Conservation (phyloP, 441 rosid species). For the Gossypium schwendimanii region DNA sequence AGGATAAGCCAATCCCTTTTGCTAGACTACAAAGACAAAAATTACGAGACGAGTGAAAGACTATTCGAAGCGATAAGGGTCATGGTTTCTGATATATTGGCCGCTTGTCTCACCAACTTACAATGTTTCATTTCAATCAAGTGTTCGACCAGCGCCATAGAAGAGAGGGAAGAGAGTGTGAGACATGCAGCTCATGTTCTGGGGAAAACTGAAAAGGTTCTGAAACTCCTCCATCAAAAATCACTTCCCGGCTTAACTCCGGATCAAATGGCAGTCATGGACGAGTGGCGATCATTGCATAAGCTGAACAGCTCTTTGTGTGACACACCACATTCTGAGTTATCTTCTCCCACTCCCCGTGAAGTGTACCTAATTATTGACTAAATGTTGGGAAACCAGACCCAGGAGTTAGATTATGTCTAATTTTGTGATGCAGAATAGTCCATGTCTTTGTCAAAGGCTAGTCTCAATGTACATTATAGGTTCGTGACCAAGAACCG, state of each 20-base stretch:
- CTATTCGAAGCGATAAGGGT: constrained; percentile 33
- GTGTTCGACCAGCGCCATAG: constrained; percentile 49
- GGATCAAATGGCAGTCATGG: constrained; percentile 39
- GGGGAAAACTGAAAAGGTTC: constrained; percentile 47
- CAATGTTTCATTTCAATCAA: constrained; percentile 31
- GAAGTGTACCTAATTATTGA: constrained; percentile 32
- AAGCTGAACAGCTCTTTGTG: constrained; percentile 18
- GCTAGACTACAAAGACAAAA: constrained; percentile 26
- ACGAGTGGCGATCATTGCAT: constrained; percentile 49
- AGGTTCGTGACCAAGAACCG: neutral
- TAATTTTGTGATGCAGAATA: neutral
- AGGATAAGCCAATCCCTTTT: constrained; percentile 57
- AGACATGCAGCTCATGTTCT: constrained; percentile 49
- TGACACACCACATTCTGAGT: constrained; percentile 10
- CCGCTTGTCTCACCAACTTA: constrained; percentile 71
- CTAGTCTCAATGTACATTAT: neutral
- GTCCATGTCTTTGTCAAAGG: neutral
- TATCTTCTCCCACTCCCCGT: constrained; percentile 9
- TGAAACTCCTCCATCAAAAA: constrained; percentile 39
- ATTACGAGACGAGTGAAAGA: constrained; percentile 18
- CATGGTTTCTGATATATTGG: constrained; percentile 52
- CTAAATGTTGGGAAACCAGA: constrained; percentile 14
- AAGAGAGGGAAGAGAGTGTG: constrained; percentile 49
- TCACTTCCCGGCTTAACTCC: constrained; percentile 33
- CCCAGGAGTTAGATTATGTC: neutral